Conservation (phyloP, 192 early-diverging fungal species). For the Podila minutissima region DNA sequence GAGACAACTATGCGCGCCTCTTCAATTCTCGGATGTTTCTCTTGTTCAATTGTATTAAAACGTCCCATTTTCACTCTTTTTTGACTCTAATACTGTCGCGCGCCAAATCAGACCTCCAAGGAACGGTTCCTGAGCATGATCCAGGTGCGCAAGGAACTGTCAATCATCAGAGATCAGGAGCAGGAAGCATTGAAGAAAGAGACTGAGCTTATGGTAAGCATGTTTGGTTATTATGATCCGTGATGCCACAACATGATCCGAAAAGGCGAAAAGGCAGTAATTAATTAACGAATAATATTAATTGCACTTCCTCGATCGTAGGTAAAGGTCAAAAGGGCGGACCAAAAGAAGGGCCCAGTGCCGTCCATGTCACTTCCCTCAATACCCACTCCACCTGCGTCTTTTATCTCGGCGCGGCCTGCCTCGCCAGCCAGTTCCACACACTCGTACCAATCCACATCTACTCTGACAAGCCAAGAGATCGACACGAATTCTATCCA, state of each 20-base stretch:
- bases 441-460: constrained; percentile 22
- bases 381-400: constrained; percentile 10
- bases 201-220: constrained; percentile 21
- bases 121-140: constrained; percentile 43
- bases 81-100: neutral
- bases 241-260: neutral
- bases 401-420: constrained; percentile 13
- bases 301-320: too few relatives aligned
- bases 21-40: neutral
- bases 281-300: neutral
- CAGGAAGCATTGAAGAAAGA: constrained; percentile 37
- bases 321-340: too few relatives aligned
- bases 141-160: constrained; percentile 37
- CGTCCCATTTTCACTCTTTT: neutral
- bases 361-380: constrained; percentile 8
- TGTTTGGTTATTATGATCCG: neutral
- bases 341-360: neutral
- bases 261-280: neutral
- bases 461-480: constrained; percentile 23
- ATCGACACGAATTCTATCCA: constrained; percentile 6
- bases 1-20: too few relatives aligned
- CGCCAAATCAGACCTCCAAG: constrained; percentile 15
- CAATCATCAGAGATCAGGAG: constrained; percentile 30
- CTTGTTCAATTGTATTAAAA: neutral
- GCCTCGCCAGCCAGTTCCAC: constrained; percentile 30